phyloP scores from a whole-genome alignment of 805 yeast species.

The Wickerhamiella galacta region DNA sequence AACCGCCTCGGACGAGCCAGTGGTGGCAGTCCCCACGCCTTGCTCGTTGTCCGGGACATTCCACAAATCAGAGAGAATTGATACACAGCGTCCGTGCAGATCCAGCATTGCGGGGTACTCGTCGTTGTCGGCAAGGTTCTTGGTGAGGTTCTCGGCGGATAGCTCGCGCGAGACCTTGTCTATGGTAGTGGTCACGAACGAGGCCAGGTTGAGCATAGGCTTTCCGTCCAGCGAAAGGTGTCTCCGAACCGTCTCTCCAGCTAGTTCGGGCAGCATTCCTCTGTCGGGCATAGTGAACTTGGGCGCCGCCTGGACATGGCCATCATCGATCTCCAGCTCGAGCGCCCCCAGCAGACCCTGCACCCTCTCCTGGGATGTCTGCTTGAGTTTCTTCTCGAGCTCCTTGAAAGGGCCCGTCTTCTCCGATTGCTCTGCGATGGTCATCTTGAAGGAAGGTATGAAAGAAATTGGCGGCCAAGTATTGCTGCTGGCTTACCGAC shows the following conservation, averaged over 20 bases:
- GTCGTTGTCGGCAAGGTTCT: constrained; percentile 83
- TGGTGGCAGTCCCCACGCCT: constrained; percentile 78
- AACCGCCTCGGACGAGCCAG: constrained; percentile 88
- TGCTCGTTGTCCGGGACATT: constrained; percentile 36
- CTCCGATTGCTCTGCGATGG: too few species aligned
- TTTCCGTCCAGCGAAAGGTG: constrained; percentile 71
- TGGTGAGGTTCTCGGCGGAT: constrained; percentile 54
- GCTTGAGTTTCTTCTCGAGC: too few species aligned
- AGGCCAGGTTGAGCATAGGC: constrained; percentile 71
- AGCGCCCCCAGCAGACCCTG: too few species aligned
- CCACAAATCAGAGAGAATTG: constrained; percentile 70
- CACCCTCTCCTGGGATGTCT: too few species aligned
- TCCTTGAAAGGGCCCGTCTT: too few species aligned
- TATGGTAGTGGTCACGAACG: constrained; percentile 67
- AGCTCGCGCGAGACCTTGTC: constrained; percentile 38
- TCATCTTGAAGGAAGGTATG: too few species aligned
- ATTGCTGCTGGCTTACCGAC: too few species aligned
- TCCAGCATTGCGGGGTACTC: constrained; percentile 80
- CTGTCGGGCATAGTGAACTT: constrained; percentile 44
- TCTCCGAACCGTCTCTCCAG: constrained; percentile 49
- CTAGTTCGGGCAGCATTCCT: constrained; percentile 36
- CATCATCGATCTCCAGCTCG: not conserved
- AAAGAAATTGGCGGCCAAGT: too few species aligned
- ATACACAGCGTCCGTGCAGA: constrained; percentile 64
- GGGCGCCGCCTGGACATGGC: constrained; percentile 21